Percentiles rank a stretch among this genome's conserved stretches.
These are phyloP conservation scores for Hanseniaspora hatyaiensis DNA, from an alignment of 805 yeast genomes.

Conservation along the genomic window DNA sequence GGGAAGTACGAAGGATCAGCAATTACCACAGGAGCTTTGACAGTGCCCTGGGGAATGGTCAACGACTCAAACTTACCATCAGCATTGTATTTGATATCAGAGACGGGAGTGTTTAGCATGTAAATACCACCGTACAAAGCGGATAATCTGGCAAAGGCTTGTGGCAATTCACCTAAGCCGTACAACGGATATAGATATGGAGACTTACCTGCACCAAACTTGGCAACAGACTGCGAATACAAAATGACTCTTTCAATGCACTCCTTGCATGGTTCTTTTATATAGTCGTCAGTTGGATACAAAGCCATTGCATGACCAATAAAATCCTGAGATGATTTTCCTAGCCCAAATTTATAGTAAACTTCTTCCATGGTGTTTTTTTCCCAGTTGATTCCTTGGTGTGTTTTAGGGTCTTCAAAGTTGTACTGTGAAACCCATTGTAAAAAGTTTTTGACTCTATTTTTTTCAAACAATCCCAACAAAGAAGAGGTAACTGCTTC, in stretches of 20 bases:
- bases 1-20: conserved; percentile 99
- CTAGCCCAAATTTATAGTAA: conserved; percentile 78
- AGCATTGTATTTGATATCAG: conserved; percentile 66
- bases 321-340: conserved; percentile 86
- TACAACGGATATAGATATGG: conserved; percentile 93
- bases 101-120: conserved; percentile 93
- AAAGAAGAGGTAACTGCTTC: conserved; percentile 87
- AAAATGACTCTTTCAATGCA: conserved; percentile 75
- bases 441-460: conserved; percentile 84
- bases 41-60: conserved; percentile 79
- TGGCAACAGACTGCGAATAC: conserved; percentile 81
- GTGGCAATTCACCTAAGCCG: conserved; percentile 97
- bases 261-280: conserved; percentile 81
- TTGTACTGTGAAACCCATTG: conserved; percentile 75
- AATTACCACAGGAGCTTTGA: conserved; percentile 84
- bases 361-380: conserved; percentile 83
- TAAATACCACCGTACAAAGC: conserved; percentile 98
- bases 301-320: conserved; percentile 98
- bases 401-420: conserved; percentile 69
- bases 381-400: conserved; percentile 77
- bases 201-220: conserved; percentile 69
- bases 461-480: conserved; percentile 92
- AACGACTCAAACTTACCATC: conserved; percentile 66
- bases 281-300: conserved; percentile 84
- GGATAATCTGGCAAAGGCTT: conserved; percentile 91